Conservation (phyloP, 2,329 filamentous ascomycete species). For the Cryphonectria parasitica region DNA sequence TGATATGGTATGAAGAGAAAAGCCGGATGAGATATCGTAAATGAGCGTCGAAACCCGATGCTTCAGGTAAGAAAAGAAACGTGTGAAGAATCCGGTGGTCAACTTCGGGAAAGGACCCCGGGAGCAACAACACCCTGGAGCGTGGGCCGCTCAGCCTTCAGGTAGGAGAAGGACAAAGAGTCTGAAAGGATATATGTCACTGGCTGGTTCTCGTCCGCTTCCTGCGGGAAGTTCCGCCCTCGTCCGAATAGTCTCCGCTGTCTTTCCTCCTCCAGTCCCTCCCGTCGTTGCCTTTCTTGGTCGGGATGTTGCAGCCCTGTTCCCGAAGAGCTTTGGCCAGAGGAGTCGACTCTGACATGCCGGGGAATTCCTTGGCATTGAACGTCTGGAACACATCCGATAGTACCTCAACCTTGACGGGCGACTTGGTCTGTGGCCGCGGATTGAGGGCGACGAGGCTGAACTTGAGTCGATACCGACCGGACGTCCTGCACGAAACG, state of each 20-base stretch:
- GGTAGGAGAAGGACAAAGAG: neutral
- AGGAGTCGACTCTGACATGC: slow-evolving; percentile 77
- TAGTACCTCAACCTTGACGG: slow-evolving; percentile 56
- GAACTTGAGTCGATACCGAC: slow-evolving; percentile 75
- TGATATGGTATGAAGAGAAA: neutral
- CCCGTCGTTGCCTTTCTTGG: slow-evolving; percentile 79
- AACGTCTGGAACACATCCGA: slow-evolving; percentile 76
- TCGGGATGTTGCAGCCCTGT: slow-evolving; percentile 82
- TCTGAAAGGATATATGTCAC: slow-evolving; percentile 19
- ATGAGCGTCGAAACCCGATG: neutral
- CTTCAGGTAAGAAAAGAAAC: neutral
- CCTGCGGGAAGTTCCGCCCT: slow-evolving; percentile 44
- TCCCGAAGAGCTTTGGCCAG: slow-evolving; percentile 75
- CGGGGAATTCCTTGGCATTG: slow-evolving; percentile 84
- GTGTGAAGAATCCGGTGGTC: neutral
- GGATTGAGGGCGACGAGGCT: slow-evolving; percentile 74
- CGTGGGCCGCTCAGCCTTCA: neutral
- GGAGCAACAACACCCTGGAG: neutral
- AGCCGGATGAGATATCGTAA: neutral
- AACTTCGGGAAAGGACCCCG: neutral
- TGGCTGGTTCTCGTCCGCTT: slow-evolving; percentile 35
- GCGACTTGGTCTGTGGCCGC: slow-evolving; percentile 44
- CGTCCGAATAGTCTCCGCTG: slow-evolving; percentile 50
- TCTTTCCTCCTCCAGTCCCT: slow-evolving; percentile 47
- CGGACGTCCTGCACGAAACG: slow-evolving; percentile 77